phyloP scores from a whole-genome alignment of 345 rosid species.

The Isatis tinctoria region DNA sequence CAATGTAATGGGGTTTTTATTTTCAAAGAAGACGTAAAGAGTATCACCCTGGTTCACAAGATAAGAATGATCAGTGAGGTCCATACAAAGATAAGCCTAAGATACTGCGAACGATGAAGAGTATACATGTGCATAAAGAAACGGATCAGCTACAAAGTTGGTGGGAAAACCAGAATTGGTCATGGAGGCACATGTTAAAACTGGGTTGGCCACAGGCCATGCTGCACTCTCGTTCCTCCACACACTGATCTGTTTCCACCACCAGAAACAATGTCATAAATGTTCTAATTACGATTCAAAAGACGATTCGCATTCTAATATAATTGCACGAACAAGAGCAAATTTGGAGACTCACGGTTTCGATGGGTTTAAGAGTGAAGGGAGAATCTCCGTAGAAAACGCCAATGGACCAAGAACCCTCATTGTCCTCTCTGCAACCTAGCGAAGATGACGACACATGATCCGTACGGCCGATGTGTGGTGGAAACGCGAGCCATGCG shows the following conservation, averaged over 20 bases:
- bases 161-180: constrained; percentile 77
- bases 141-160: constrained; percentile 92
- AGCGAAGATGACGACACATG: constrained; percentile 32
- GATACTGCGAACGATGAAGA: too few species aligned
- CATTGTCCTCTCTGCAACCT: constrained; percentile 78
- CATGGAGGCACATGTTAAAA: constrained; percentile 78
- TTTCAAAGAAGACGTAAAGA: constrained; percentile 73
- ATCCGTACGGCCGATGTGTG: constrained; percentile 32
- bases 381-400: constrained; percentile 87
- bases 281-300: background rate
- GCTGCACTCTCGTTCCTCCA: constrained; percentile 77
- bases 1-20: constrained; percentile 69
- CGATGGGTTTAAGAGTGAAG: constrained; percentile 81
- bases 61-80: background rate
- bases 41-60: constrained; percentile 50
- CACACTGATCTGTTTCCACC: constrained; percentile 49
- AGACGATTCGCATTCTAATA: background rate
- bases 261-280: background rate
- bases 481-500: constrained; percentile 50
- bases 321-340: background rate
- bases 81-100: constrained; percentile 47
- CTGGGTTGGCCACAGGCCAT: constrained; percentile 96
- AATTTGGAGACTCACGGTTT: constrained; percentile 47
- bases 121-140: constrained; percentile 80
- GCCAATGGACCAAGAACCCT: constrained; percentile 97